Base-by-base conservation (phyloP, 2,329 filamentous ascomycete species). In the Trichoderma sp. region DNA sequence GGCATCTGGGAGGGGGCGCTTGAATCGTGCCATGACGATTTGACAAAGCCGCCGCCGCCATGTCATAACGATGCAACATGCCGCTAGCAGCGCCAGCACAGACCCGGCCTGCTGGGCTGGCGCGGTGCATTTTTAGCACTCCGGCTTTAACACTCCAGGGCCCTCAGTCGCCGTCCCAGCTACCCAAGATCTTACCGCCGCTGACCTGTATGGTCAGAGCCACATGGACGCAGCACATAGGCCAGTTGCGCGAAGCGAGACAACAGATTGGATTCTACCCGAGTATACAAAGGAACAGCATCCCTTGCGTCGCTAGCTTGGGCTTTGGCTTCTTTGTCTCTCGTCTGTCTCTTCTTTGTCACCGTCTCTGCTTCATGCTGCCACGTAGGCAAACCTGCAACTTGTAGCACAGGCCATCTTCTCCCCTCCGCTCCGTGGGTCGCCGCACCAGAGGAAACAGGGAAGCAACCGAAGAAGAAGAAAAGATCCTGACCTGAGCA, bases 11-110 rank as follows among this genome's bases (percentile, higher is more conserved):
- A 14, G 21, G 33, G 27, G 29, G 40, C 40, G 16, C 40, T 35
- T 66, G 63, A 67, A 67, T 59, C 63, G 63, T 59, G 63, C 63
- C 63, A 67, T 52, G 62, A 65, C 63, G 63, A 66, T 49, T 66
- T 10, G 35, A 59, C 57, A 43, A 33, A 21, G 24, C 59, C 43
- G 43, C 59, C 21, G n/a, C 37, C 59, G 53, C 63, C 47, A 49
- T 49, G 47, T 49, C 47, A 49, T 49, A 49, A 49, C 47, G 47
- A 49, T 49, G 47, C 47, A 49, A 67, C 53, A 57, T 49, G 63
- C 56, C 63, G 52, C 56, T 35, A 64, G 49, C 56, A 58, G 47
- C 47, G 47, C 47, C 47, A 35, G 35, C 57, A 43, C 61, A 64
- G 49, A 47, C 43, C 43, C 40, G 33, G 11, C 33, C 10, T 35